Evolutionary conservation across 192 early-diverging fungal genomes (phyloP).

Genomic region (Backusella circina): DNA sequence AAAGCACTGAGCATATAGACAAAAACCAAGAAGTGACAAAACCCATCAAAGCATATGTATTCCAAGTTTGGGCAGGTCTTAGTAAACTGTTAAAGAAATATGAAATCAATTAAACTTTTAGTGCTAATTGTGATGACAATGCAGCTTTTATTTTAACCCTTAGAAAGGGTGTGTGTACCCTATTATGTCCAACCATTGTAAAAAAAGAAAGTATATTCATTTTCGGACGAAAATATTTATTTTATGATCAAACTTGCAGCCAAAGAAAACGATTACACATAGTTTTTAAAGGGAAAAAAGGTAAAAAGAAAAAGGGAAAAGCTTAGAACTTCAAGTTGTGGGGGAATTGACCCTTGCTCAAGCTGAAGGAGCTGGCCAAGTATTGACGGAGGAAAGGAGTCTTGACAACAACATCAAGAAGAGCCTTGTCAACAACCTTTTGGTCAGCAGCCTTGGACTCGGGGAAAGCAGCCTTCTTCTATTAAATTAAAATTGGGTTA

Average conservation of each 20-base stretch:
- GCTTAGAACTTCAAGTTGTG: conserved; percentile 95
- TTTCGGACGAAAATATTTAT: neutral
- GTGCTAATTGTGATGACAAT: too few species aligned
- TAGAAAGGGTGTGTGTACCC: too few species aligned
- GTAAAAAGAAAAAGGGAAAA: neutral
- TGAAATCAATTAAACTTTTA: too few species aligned
- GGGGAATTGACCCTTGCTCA: conserved; percentile 95
- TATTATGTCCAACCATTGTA: too few species aligned
- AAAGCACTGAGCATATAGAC: too few species aligned
- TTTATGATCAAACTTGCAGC: neutral
- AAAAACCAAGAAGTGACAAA: too few species aligned
- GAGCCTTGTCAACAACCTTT: conserved; percentile 82
- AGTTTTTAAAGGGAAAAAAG: neutral
- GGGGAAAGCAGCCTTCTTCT: conserved; percentile 77
- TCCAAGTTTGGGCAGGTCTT: too few species aligned
- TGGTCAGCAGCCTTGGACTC: conserved; percentile 85
- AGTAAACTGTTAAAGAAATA: too few species aligned
- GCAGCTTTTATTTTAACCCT: too few species aligned
- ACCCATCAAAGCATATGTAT: too few species aligned
- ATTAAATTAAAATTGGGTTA: neutral
- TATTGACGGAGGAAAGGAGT: conserved; percentile 86
- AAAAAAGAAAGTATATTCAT: neutral
- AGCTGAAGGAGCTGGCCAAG: conserved; percentile 83
- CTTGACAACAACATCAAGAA: conserved; percentile 82
- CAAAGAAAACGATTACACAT: neutral